Evolutionary conservation across 768 basidiomycete species (phyloP).

Genomic region (Coprinopsis marcescibilis): DNA sequence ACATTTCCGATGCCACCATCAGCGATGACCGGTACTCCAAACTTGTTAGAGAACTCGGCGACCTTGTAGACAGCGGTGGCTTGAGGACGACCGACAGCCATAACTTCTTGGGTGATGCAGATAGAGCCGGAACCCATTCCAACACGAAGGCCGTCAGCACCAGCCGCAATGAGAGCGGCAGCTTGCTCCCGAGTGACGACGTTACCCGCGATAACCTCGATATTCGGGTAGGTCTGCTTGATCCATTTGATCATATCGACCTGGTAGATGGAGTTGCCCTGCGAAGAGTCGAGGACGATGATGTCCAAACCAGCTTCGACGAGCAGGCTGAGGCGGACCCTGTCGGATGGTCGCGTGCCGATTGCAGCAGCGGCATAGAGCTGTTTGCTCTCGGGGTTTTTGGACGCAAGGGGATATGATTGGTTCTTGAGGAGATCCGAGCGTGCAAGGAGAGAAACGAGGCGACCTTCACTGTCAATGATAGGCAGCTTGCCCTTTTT

Average conservation of each 20-base stretch:
- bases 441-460: conserved; percentile 81
- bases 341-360: conserved; percentile 87
- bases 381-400: conserved; percentile 87
- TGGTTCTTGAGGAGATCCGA: conserved; percentile 98
- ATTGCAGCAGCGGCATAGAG: conserved; percentile 94
- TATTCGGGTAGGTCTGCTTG: conserved; percentile 74
- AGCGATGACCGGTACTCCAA: conserved; percentile 94
- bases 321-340: conserved; percentile 77
- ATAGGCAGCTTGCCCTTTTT: conserved; percentile 97
- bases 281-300: conserved; percentile 90
- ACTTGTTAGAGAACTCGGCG: conserved; percentile 86
- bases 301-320: conserved; percentile 95
- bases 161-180: conserved; percentile 86
- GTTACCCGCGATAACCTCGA: conserved; percentile 96
- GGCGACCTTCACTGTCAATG: conserved; percentile 45
- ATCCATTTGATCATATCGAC: conserved; percentile 94
- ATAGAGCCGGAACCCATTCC: conserved; percentile 99
- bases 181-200: conserved; percentile 98
- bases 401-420: conserved; percentile 91
- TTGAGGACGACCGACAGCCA: conserved; percentile 98
- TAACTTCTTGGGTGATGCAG: conserved; percentile 99
- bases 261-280: conserved; percentile 93
- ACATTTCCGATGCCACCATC: conserved; percentile 96
- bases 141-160: conserved; percentile 91
- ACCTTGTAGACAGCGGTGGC: conserved; percentile 98